phyloP scores from a whole-genome alignment of 495 filamentous ascomycete species.

The Penicillium lividum region DNA sequence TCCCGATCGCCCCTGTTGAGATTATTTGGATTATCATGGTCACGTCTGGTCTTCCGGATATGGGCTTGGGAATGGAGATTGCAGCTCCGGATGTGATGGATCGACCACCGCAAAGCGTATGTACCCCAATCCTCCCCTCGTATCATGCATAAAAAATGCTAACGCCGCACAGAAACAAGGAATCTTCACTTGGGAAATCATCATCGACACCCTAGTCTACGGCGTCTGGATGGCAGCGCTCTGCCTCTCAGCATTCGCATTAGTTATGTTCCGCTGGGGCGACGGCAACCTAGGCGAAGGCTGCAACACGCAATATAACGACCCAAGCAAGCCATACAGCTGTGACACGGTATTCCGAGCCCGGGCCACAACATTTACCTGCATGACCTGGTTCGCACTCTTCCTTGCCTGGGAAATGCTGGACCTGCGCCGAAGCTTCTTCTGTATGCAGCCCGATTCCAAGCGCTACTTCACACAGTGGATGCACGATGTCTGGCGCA shows the following conservation, averaged over 20 bases:
- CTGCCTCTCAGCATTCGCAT: conserved; percentile 62
- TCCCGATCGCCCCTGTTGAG: conserved; percentile 70
- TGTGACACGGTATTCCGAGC: conserved; percentile 72
- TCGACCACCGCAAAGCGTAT: conserved; percentile 62
- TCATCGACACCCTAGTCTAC: conserved; percentile 69
- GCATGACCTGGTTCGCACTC: conserved; percentile 73
- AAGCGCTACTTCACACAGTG: conserved; percentile 55
- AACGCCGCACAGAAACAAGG: conserved; percentile 55
- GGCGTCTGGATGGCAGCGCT: conserved; percentile 70
- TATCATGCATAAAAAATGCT: conserved; percentile 25
- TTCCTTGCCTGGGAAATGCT: conserved; percentile 77
- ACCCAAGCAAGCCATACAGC: conserved; percentile 25
- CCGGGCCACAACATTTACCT: conserved; percentile 69
- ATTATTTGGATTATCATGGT: conserved; percentile 81
- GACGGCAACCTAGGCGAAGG: conserved; percentile 60
- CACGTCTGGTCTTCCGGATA: conserved; percentile 70
- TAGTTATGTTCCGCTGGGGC: conserved; percentile 68
- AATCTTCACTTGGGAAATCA: conserved; percentile 68
- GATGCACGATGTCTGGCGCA: conserved; percentile 66
- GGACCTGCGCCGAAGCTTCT: conserved; percentile 66
- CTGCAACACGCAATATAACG: conserved; percentile 61
- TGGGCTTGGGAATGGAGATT: conserved; percentile 72
- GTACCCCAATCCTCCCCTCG: conserved; percentile 14
- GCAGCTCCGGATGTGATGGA: conserved; percentile 67
- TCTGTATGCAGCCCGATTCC: conserved; percentile 61